Percentiles rank a stretch among this genome's conserved stretches.
Conservation (phyloP, 352 stramenopile genomes). For the Phytophthora cajani region DNA sequence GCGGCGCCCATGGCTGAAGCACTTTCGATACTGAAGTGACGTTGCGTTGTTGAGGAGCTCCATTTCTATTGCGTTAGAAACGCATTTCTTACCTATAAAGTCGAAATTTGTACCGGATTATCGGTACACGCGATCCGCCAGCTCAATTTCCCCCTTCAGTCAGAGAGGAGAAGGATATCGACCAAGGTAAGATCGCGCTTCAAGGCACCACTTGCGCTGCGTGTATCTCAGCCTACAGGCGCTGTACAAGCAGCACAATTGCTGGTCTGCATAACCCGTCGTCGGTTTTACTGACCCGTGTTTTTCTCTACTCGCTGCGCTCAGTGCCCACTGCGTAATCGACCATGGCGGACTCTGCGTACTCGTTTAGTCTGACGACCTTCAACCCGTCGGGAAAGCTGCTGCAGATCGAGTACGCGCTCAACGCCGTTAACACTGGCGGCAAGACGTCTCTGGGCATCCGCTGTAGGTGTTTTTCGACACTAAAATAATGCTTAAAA, state of each 20-base stretch:
- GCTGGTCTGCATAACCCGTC: neutral
- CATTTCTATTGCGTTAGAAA: slow-evolving; percentile 13
- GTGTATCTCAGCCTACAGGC: slow-evolving; percentile 2
- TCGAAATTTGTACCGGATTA: slow-evolving; percentile 13
- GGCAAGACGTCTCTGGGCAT: slow-evolving; percentile 98
- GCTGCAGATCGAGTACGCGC: slow-evolving; percentile 99
- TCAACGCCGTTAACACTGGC: slow-evolving; percentile 98
- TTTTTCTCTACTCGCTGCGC: neutral
- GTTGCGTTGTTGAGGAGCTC: slow-evolving; percentile 12
- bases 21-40: slow-evolving; percentile 13
- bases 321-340: slow-evolving; percentile 24
- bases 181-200: slow-evolving; percentile 41
- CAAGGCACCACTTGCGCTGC: slow-evolving; percentile 11
- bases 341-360: slow-evolving; percentile 96
- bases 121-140: slow-evolving; percentile 27
- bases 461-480: slow-evolving; percentile 68
- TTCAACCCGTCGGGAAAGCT: slow-evolving; percentile 99
- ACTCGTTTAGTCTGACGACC: slow-evolving; percentile 99
- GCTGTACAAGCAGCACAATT: neutral
- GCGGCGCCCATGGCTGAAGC: slow-evolving; percentile 25
- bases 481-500: neutral
- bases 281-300: slow-evolving; percentile 14
- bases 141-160: slow-evolving; percentile 30
- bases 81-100: neutral
- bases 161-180: slow-evolving; percentile 40